Percentiles rank a stretch among this genome's conserved stretches.
These are phyloP conservation scores for Fennellomyces sp. DNA, from an alignment of 371 early-diverging fungal species.

Conservation along the genomic window DNA sequence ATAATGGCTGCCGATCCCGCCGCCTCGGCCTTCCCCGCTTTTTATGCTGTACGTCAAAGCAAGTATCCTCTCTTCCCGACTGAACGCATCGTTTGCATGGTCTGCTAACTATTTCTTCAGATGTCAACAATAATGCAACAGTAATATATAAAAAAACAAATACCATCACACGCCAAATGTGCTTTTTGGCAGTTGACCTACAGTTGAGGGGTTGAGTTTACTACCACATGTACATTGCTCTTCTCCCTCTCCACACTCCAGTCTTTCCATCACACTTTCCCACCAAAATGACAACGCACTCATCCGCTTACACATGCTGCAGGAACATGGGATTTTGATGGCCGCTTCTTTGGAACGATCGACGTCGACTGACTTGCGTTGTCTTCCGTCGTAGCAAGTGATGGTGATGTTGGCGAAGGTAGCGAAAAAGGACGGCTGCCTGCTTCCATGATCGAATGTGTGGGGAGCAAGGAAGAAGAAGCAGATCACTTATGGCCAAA, in stretches of 20 bases:
- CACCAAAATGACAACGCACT: background rate
- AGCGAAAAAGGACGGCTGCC: background rate
- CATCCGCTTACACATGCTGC: constrained; percentile 22
- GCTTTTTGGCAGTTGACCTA: constrained; percentile 50
- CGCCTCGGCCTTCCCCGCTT: constrained; percentile 81
- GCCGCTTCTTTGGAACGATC: constrained; percentile 8
- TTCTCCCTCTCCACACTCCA: background rate
- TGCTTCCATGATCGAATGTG: too few species aligned
- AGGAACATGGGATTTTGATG: constrained; percentile 22
- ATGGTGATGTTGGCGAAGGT: constrained; percentile 8
- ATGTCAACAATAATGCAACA: too few species aligned
- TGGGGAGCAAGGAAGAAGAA: too few species aligned
- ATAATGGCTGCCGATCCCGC: constrained; percentile 38
- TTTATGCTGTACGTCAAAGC: constrained; percentile 80
- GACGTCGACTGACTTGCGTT: background rate
- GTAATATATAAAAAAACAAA: too few species aligned
- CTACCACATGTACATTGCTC: background rate
- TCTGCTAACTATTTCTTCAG: too few species aligned
- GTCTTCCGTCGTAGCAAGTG: background rate
- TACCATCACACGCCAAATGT: constrained; percentile 57
- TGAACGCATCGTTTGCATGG: constrained; percentile 79
- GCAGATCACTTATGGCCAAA: too few species aligned
- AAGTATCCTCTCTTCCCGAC: constrained; percentile 68
- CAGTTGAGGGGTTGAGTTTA: constrained; percentile 4
- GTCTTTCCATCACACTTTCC: background rate